Conservation (phyloP, 345 rosid genomes). For the Lenwebbia sp. region DNA sequence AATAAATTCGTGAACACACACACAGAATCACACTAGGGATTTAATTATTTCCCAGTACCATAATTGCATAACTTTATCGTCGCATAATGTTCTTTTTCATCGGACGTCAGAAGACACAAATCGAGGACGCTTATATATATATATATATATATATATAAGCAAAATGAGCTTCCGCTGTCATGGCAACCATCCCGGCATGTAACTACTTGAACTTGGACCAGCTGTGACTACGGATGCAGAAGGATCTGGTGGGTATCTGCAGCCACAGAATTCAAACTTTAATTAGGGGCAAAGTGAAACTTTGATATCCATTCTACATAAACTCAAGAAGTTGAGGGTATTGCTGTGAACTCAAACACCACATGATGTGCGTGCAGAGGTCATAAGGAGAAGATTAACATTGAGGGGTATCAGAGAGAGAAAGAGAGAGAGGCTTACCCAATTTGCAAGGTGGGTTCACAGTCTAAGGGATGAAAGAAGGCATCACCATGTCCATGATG, state of each 20-base stretch:
- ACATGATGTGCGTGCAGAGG: not conserved
- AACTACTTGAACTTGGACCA: slow-evolving; percentile 74
- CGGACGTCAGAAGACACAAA: not conserved
- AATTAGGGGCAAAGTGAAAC: not conserved
- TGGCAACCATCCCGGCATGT: slow-evolving; percentile 90
- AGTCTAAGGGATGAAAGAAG: slow-evolving; percentile 78
- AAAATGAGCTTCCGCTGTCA: slow-evolving; percentile 8
- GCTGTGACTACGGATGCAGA: slow-evolving; percentile 37
- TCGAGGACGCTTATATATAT: not conserved
- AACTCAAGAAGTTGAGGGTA: not conserved
- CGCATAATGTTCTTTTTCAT: not conserved
- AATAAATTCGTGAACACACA: not conserved
- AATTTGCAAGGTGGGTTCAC: slow-evolving; percentile 83
- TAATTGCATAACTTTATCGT: not conserved
- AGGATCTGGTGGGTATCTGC: slow-evolving; percentile 61
- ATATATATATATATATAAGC: not conserved
- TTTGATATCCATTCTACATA: not conserved
- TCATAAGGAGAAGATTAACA: not conserved
- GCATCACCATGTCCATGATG: slow-evolving; percentile 34
- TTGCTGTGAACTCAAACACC: not conserved
- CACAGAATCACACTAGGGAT: not conserved
- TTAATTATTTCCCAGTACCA: not conserved
- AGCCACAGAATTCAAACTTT: not conserved
- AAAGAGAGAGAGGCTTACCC: slow-evolving; percentile 34
- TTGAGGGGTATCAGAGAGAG: not conserved